Conservation (phyloP, 805 yeast genomes). For the Candida oleophila region DNA sequence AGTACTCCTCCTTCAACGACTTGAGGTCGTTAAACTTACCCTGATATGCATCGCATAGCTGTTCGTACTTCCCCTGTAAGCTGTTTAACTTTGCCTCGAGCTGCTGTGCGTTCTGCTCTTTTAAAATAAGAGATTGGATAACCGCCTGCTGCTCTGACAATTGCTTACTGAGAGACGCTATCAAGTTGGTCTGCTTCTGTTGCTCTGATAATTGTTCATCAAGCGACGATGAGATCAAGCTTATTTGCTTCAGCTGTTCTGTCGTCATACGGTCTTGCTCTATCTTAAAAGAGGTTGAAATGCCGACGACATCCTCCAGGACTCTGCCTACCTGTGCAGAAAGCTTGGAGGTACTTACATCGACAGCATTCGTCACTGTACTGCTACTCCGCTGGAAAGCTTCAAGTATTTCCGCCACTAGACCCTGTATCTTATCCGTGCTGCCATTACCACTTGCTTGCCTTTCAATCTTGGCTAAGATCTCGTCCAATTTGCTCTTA, state of each 20-base stretch:
- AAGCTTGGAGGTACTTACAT: background rate
- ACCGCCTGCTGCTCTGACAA: background rate
- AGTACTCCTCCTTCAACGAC: constrained; percentile 20
- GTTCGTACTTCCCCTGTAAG: constrained; percentile 19
- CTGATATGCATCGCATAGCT: constrained; percentile 20
- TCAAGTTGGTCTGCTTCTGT: background rate
- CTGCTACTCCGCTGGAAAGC: background rate
- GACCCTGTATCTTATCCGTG: background rate
- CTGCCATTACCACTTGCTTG: no score
- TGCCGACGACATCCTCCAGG: background rate
- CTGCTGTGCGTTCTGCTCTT: background rate
- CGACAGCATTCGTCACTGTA: background rate
- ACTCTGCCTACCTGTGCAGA: background rate
- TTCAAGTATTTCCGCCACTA: background rate
- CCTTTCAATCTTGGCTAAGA: background rate
- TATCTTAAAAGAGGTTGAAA: background rate
- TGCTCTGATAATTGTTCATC: background rate
- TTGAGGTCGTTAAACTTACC: constrained; percentile 21
- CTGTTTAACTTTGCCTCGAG: background rate
- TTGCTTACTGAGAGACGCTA: background rate
- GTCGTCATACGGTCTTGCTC: background rate
- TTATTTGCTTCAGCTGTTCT: background rate
- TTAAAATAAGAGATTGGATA: background rate
- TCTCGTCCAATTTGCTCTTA: background rate
- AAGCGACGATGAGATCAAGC: background rate